Evolutionary conservation across 176 grass and related monocot genomes (phyloP), one percentile per base, ranked within the genome.

Genomic region (Alloteropsis semialata): DNA sequence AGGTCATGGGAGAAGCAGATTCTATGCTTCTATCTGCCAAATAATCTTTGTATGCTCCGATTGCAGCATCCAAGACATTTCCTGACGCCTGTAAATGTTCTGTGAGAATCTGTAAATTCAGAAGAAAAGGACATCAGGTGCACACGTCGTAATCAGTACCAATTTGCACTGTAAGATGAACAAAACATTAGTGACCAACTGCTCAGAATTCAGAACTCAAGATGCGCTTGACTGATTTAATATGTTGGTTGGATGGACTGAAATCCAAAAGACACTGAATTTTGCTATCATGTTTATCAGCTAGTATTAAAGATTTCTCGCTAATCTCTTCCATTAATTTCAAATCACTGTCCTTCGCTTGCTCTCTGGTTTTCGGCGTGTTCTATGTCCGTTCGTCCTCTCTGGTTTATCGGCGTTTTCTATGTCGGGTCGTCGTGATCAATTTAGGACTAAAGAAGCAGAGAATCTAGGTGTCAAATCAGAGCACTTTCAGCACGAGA

Each of bases 1-100:
- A 6, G 56, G 33, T 37, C 3, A 0, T 39, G 54, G 50, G 10
- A 42, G 36, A 72, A 60, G 17, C 6, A 46, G 63, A 34, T 33
- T 74, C 66, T 44, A 57, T 27, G 68, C 5, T 74, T 34, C 57
- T 70, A 29, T 74, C 63, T 5, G 45, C 45, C 72, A 90, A 38
- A 19, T 82, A 22, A 39, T 82, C 65, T 50, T 81, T 89, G 63
- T 65, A 89, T 16, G 83, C 56, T 72, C 46, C 86, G 38, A 89
- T 86, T 65, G 88, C 78, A 15, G 78, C 83, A 72, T 89, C 83
- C 88, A 90, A 57, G 0, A 90, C 65, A 78, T 90, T 86, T 65
- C 72, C 88, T 3, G 82, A 90, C 0, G 65, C 65, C 65, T 72
- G 65, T 0, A 65, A 19, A 57, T 82, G 70, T 10, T 54, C 32